Base-by-base conservation (phyloP, 176 grass and related monocot genomes). In the Oryza officinalis region DNA sequence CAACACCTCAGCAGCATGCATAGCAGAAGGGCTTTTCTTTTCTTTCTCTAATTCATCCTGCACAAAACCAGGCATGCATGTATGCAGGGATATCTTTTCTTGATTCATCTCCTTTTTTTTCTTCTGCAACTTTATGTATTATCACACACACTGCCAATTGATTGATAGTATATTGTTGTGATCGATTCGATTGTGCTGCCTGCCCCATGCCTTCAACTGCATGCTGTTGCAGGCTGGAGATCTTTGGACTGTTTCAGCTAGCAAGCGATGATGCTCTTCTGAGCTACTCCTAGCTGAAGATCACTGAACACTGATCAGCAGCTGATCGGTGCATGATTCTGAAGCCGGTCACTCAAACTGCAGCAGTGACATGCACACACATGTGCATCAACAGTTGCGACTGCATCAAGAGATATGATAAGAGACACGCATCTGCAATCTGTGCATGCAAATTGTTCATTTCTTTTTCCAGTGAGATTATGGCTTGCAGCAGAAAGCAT, bases 1-100 rank as follows among this genome's bases (percentile, higher is more conserved):
- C 31, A 32, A 37, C 75, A 74, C 41, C 86, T 65, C 80, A 57
- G 52, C 52, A 57, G 27, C 15, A 30, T 22, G 43, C 13, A 12
- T 4, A 23, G 31, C 63, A 63, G 33, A 67, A 23, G 37, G 35
- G 71, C 52, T 44, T 79, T 71, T 41, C 2, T 10, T 54, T 57
- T 57, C 20, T 57, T 22, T 76, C 72, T 80, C 65, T 49, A 73
- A 72, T 87, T 49, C 80, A 72, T 87, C 63, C 80, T 78, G 67
- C 69, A 44, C 35, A 67, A 67, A 67, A 84, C 68, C 86, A 46
- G 50, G 71, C 45, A 46, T 12, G 26, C 41, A 30, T 1, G 7
- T 38, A 38, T 38, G 45, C 43, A 74, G 28, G 31, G 17, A 81
- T 57, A 75, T 75, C 32, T 81, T 59, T 74, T 25, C 23, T 33